phyloP scores from a whole-genome alignment of 2,329 filamentous ascomycete genomes.

The Fusarium graminum region DNA sequence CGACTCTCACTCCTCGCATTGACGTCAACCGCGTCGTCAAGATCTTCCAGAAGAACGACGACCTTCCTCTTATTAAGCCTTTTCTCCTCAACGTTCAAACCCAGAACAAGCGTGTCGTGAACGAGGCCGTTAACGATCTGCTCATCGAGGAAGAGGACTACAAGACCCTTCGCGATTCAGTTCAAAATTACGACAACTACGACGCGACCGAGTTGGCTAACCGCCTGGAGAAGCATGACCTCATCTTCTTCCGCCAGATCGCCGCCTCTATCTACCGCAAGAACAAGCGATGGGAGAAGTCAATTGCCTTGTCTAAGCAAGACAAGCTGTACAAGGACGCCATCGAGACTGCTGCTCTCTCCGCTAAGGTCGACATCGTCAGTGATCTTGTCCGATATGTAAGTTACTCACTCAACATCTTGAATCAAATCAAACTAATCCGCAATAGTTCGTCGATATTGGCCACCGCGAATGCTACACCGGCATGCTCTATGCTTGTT shows the following conservation, averaged over 20 bases:
- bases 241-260: conserved; percentile 99
- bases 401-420: conserved; percentile 64
- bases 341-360: conserved; percentile 96
- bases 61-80: conserved; percentile 97
- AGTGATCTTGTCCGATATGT: conserved; percentile 97
- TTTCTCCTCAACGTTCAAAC: conserved; percentile 96
- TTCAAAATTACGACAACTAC: conserved; percentile 99
- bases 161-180: conserved; percentile 97
- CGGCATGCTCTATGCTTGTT: conserved; percentile 99
- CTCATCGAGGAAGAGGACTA: conserved; percentile 99
- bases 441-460: conserved; percentile 91
- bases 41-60: conserved; percentile 99
- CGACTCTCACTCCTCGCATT: conserved; percentile 90
- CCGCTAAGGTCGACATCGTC: conserved; percentile 89
- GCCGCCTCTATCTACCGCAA: conserved; percentile 99
- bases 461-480: conserved; percentile 99
- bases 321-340: conserved; percentile 99
- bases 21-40: conserved; percentile 99
- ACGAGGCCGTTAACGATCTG: conserved; percentile 97
- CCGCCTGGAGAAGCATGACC: conserved; percentile 94
- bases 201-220: conserved; percentile 92
- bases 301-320: conserved; percentile 96
- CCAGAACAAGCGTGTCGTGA: conserved; percentile 98
- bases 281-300: conserved; percentile 99
- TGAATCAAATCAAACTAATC: conserved; percentile 51